A percentile compares a stretch with the other conserved stretches of the same genome.
Evolutionary conservation across 371 early-diverging fungal genomes (phyloP).

Genomic region (Rhizopus microsporus): DNA sequence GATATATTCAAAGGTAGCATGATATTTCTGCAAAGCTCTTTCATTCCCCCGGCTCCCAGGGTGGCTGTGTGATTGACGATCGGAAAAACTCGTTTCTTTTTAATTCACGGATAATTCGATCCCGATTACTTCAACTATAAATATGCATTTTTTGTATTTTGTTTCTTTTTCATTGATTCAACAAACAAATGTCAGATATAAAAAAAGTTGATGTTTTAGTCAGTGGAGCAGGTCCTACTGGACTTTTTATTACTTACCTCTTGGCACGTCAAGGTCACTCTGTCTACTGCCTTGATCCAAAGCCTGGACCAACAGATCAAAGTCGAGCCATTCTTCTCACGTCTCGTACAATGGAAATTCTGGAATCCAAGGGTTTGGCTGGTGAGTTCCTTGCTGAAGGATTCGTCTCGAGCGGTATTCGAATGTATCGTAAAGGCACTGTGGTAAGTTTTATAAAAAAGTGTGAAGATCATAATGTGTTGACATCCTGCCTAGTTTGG

Average conservation of each 20-base stretch:
- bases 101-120: too few relatives aligned
- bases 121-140: too few relatives aligned
- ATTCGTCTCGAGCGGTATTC: slow-evolving; percentile 19
- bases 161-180: background rate
- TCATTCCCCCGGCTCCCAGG: too few relatives aligned
- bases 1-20: too few relatives aligned
- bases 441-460: slow-evolving; percentile 15
- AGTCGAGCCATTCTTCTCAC: slow-evolving; percentile 45
- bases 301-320: slow-evolving; percentile 36
- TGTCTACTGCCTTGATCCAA: slow-evolving; percentile 39
- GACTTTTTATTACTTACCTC: slow-evolving; percentile 42
- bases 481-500: slow-evolving; percentile 10
- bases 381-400: slow-evolving; percentile 29
- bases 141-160: too few relatives aligned
- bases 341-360: slow-evolving; percentile 39
- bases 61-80: too few relatives aligned
- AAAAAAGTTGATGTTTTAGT: slow-evolving; percentile 35
- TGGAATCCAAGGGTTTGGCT: slow-evolving; percentile 32
- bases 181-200: background rate
- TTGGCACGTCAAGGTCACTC: slow-evolving; percentile 39
- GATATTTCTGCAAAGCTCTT: too few relatives aligned
- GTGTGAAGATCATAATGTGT: background rate
- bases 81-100: too few relatives aligned
- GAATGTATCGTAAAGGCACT: slow-evolving; percentile 21
- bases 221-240: slow-evolving; percentile 50